phyloP scores from a whole-genome alignment of 306 rosid genomes.

The Cicer bijugum region DNA sequence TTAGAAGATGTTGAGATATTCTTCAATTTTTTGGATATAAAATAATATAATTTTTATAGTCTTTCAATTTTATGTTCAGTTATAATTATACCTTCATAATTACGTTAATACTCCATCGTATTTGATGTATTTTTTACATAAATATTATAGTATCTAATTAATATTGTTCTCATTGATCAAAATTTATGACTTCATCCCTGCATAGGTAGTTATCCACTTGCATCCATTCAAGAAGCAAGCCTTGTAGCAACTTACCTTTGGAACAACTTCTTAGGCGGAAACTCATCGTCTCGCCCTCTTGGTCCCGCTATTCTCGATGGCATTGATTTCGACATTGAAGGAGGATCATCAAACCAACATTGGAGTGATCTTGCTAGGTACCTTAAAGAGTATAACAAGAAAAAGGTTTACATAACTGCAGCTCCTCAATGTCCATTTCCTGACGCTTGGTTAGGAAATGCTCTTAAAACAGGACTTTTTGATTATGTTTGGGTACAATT shows the following conservation, averaged over 20 bases:
- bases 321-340: constrained; percentile 25
- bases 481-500: constrained; percentile 31
- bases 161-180: too few species aligned
- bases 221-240: constrained; percentile 6
- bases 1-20: too few species aligned
- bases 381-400: constrained; percentile 32
- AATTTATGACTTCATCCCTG: too few species aligned
- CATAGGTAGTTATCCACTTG: constrained; percentile 21
- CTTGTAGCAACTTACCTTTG: constrained; percentile 8
- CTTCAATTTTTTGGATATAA: too few species aligned
- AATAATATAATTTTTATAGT: too few species aligned
- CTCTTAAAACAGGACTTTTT: constrained; percentile 4
- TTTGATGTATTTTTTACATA: too few species aligned
- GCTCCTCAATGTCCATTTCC: constrained; percentile 37
- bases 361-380: constrained; percentile 42
- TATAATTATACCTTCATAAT: too few species aligned
- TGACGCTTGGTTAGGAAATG: constrained; percentile 28
- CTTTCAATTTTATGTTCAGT: too few species aligned
- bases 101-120: too few species aligned
- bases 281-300: constrained; percentile 1
- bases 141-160: too few species aligned
- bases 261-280: constrained; percentile 19
- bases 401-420: constrained; percentile 8
- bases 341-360: constrained; percentile 37
- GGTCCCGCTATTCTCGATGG: constrained; percentile 24